Conservation (phyloP, 2,329 filamentous ascomycete species). For the Apiospora koreana region DNA sequence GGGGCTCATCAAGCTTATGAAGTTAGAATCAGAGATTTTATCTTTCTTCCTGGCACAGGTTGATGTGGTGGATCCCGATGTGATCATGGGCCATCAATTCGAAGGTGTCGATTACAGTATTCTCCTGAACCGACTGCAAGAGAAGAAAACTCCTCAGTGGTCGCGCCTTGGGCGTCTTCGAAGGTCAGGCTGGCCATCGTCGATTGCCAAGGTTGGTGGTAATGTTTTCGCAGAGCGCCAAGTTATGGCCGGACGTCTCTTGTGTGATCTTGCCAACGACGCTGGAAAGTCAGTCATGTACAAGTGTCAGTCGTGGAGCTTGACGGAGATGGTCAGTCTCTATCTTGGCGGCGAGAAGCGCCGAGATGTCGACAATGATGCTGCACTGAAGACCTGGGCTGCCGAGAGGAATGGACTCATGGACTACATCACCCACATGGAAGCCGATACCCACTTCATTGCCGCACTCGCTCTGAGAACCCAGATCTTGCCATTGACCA, state of each 20-base stretch:
- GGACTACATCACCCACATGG: conserved; percentile 92
- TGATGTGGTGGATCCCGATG: conserved; percentile 87
- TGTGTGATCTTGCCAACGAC: conserved; percentile 95
- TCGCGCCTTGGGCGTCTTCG: conserved; percentile 87
- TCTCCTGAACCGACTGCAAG: conserved; percentile 79
- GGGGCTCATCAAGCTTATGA: conserved; percentile 78
- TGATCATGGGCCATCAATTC: conserved; percentile 91
- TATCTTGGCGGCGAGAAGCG: conserved; percentile 74
- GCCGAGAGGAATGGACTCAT: conserved; percentile 81
- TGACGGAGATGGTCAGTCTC: conserved; percentile 95
- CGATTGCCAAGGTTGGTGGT: conserved; percentile 80
- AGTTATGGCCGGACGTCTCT: conserved; percentile 81
- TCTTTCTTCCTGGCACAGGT: conserved; percentile 88
- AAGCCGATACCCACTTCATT: conserved; percentile 94
- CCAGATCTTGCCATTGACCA: conserved; percentile 91
- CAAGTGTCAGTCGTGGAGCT: conserved; percentile 96
- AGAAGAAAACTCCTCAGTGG: conserved; percentile 93
- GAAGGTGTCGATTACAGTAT: conserved; percentile 97
- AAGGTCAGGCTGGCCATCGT: conserved; percentile 81
- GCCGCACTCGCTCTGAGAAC: conserved; percentile 85
- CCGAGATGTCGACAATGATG: conserved; percentile 86
- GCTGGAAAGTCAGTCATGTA: conserved; percentile 96
- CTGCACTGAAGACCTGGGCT: conserved; percentile 83
- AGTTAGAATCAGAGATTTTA: conserved; percentile 81
- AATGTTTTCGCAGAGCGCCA: conserved; percentile 94